Base-by-base conservation (phyloP, 768 basidiomycete genomes). In the Amanita brunnescens region DNA sequence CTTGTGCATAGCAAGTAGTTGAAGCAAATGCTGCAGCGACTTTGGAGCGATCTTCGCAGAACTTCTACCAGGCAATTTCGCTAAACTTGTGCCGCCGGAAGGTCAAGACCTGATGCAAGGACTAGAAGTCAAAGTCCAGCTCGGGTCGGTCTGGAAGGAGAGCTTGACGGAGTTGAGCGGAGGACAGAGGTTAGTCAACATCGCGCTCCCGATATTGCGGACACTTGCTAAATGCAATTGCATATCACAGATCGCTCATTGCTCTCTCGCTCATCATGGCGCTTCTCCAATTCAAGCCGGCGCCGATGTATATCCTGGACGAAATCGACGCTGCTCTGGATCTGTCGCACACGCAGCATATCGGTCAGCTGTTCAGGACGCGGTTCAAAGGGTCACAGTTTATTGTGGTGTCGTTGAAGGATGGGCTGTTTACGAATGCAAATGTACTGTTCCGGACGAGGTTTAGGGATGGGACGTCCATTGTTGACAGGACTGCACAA, bases 241-340 rank as follows among this genome's bases (percentile, higher is more conserved):
- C 42, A n/a, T 38, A 26, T 34, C 37, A 20, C 58, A 98, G 94
- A 57, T 99, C 96, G 0, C 78, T 99, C 57, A 98, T 99, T 61
- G 96, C 96, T 0, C 79, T 99, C 0, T 98, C 95, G 10, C 77
- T 99, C 34, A 98, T 98, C 72, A 95, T 99, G 93, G 88, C 96
- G 0, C 80, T 99, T 14, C 81, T 98, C n/a, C 93, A 97, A 64
- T 97, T 97, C 78, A 97, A 97, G 62, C 94, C 95, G 6, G 94
- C 95, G 13, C 95, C 93, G 2, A 93, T 98, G 91, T 98, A 98
- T 67, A 99, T 99, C 63, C 79, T 99, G 7, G 96, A 99, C 69
- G 96, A 99, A 68, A 95, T 99, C 56, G 96, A 98, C 66, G 94
- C 96, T 0, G 95, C 95, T 6, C 78, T 98, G 23, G 96, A 99